These are phyloP conservation scores for Serpula lacrymans DNA, from an alignment of 768 basidiomycete genomes.

Conservation along the genomic window DNA sequence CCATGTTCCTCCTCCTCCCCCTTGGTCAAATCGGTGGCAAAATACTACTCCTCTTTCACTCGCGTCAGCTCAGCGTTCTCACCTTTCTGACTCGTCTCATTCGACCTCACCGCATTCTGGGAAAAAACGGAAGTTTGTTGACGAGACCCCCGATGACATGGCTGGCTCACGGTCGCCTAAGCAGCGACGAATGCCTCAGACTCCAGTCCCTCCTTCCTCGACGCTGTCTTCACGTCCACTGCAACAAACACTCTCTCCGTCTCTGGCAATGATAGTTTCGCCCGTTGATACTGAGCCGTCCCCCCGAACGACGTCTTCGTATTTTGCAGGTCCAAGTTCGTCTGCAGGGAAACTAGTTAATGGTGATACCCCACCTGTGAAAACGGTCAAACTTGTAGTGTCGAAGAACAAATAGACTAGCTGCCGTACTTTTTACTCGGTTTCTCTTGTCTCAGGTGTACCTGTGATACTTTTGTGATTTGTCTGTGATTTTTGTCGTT, in stretches of 20 bases:
- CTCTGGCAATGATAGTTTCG: constrained; percentile 33
- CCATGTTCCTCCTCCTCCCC: constrained; percentile 31
- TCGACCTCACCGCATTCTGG: constrained; percentile 27
- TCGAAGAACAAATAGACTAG: constrained; percentile 25
- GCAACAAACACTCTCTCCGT: constrained; percentile 32
- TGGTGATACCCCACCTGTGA: constrained; percentile 26
- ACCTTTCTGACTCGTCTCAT: constrained; percentile 10
- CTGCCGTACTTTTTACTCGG: neutral
- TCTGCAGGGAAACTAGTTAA: constrained; percentile 11
- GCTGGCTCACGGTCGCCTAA: constrained; percentile 27
- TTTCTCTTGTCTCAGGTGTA: constrained; percentile 2
- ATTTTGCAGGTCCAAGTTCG: constrained; percentile 15
- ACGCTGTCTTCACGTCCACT: constrained; percentile 25
- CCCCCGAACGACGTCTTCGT: constrained; percentile 26
- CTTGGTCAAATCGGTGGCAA: constrained; percentile 32
- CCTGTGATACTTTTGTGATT: constrained; percentile 3
- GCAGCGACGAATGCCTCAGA: constrained; percentile 31
- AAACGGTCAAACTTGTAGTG: constrained; percentile 26
- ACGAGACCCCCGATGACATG: constrained; percentile 23
- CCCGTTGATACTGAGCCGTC: constrained; percentile 31
- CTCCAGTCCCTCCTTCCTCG: constrained; percentile 24
- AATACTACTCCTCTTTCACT: constrained; percentile 9
- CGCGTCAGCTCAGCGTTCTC: constrained; percentile 16
- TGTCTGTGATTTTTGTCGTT: neutral
- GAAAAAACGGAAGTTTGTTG: constrained; percentile 33